Evolutionary conservation across 306 rosid species (phyloP), one percentile per base, ranked within the genome.

Genomic region (Pterocarpus santalinus): DNA sequence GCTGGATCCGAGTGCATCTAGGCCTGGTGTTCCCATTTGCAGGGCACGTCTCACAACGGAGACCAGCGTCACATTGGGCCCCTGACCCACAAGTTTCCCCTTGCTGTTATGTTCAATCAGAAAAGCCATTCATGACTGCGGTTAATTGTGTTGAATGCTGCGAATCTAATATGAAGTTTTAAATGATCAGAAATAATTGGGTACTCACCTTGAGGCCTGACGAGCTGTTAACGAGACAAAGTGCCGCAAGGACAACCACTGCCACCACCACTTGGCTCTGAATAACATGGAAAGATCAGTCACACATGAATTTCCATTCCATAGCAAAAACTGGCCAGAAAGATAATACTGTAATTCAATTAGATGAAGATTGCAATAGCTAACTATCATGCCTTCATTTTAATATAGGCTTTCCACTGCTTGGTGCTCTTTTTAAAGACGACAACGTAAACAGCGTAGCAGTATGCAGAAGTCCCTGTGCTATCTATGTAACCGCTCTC

Each of bases 1-100:
- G 97, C 17, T 88, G 90, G 47, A 70, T 75, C 83, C 93, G 94
- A 41, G 84, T 82, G 53, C 97, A 93, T 86, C 97, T 88, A 62
- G 87, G 81, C 10, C 97, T 85, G 71, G 97, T 93, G 53, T 93
- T 93, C 32, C 97, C 97, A 79, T 88, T 93, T 8, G 83, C 90
- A 10, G 82, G 30, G 81, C 97, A 93, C 17, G 90, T 81, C 0
- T 67, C 69, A 80, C 97, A 93, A 35, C 55, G 77, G 8, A 91
- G 78, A 22, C 97, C 94, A 41, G 80, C 49, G 58, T 91, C 92
- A 62, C 97, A 93, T 35, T 87, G 80, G 5, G 35, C 36, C 34
- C 30, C 82, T 1, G 86, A 49, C 3, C 85, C 88, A 69, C 97
- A 93, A 8, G 93, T 93, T 88, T 91, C 97, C 80, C 97, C 97